Evolutionary conservation across 441 rosid species (phyloP).

Genomic region (Oxalis stricta): DNA sequence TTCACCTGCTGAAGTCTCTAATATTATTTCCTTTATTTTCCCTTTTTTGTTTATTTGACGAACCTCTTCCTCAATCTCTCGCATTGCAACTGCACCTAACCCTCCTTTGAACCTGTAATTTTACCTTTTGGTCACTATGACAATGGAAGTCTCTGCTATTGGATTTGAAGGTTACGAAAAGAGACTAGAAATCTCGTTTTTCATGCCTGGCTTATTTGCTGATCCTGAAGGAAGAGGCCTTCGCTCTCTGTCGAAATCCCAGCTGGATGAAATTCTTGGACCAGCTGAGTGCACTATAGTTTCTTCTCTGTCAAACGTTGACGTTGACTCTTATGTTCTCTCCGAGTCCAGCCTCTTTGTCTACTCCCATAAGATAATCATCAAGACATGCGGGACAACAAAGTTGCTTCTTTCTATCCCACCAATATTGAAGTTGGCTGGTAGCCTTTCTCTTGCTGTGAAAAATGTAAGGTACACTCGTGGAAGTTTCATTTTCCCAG

Average conservation of each 20-base stretch:
- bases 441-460: slow-evolving; percentile 32
- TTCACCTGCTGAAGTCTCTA: slow-evolving; percentile 10
- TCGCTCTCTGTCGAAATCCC: slow-evolving; percentile 34
- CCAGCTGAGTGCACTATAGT: slow-evolving; percentile 79
- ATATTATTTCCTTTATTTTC: slow-evolving; percentile 10
- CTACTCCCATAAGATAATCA: slow-evolving; percentile 64
- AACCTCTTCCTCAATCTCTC: slow-evolving; percentile 22
- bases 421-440: slow-evolving; percentile 40
- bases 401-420: slow-evolving; percentile 58
- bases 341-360: slow-evolving; percentile 85
- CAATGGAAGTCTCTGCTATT: slow-evolving; percentile 46
- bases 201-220: slow-evolving; percentile 36
- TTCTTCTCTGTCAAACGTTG: slow-evolving; percentile 42
- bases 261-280: slow-evolving; percentile 52
- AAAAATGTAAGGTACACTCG: slow-evolving; percentile 57
- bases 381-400: slow-evolving; percentile 87
- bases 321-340: slow-evolving; percentile 64
- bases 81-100: slow-evolving; percentile 15
- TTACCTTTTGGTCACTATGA: slow-evolving; percentile 10
- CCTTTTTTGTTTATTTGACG: slow-evolving; percentile 8
- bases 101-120: not conserved
- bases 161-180: slow-evolving; percentile 89
- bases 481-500: slow-evolving; percentile 61
- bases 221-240: slow-evolving; percentile 71
- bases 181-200: slow-evolving; percentile 65